These are phyloP conservation scores for Ustilago bromivora DNA, from an alignment of 1,284 basidiomycete species.

Conservation along the genomic window DNA sequence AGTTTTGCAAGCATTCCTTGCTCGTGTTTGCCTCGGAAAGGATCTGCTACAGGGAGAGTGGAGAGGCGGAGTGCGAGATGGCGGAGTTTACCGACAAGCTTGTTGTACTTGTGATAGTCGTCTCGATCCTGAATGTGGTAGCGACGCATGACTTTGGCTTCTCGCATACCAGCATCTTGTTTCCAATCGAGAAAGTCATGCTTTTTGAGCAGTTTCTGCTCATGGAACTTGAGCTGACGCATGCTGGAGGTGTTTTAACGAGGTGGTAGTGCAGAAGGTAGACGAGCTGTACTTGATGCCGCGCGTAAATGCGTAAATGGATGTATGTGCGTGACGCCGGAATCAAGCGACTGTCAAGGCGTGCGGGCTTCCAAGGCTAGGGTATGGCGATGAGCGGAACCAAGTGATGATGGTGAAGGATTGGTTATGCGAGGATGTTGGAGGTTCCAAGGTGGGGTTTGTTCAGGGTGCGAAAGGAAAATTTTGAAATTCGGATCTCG, in stretches of 20 bases:
- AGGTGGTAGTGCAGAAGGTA: not conserved
- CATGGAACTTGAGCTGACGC: constrained; percentile 68
- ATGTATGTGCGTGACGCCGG: no score
- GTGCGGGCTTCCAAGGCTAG: no score
- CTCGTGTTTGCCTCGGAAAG: constrained; percentile 87
- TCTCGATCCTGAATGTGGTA: constrained; percentile 82
- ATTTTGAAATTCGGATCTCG: constrained; percentile 39
- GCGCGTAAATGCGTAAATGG: no score
- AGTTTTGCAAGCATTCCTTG: constrained; percentile 89
- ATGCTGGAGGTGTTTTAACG: constrained; percentile 32
- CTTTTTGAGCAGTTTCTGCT: constrained; percentile 69
- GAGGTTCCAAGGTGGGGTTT: not conserved
- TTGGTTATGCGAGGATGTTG: not conserved
- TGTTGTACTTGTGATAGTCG: constrained; percentile 99
- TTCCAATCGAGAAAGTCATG: constrained; percentile 82
- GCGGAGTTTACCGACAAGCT: constrained; percentile 87
- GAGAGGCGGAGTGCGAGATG: constrained; percentile 88
- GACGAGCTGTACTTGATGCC: no score
- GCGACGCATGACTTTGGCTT: constrained; percentile 93
- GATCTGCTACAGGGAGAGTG: constrained; percentile 88
- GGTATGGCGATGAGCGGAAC: no score
- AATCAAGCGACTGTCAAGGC: no score
- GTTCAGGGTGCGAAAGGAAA: constrained; percentile 7
- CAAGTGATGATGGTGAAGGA: not conserved
- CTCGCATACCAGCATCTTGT: constrained; percentile 89